Base-by-base conservation (phyloP, 768 basidiomycete genomes). In the Kwoniella europaea region DNA sequence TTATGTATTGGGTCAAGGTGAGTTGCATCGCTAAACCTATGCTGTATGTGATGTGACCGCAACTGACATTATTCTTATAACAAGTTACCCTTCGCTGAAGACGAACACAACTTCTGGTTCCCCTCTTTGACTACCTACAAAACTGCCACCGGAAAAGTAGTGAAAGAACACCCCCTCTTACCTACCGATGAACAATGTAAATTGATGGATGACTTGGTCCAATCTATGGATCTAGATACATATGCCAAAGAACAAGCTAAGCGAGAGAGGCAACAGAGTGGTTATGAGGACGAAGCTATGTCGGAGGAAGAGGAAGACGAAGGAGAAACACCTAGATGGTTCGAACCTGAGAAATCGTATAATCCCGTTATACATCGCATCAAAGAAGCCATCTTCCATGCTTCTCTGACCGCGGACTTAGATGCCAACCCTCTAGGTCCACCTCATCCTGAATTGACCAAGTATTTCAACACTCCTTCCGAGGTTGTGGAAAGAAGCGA, bases 71-170 rank as follows among this genome's bases (percentile, higher is more conserved):
- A 7, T 52, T 22, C 55, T n/a, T 7, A n/a, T 52, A 2, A 53
- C 10, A 73, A 95, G 93, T 88, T 98, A 88, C 96, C 96, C 0
- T 98, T 97, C 79, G 93, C 93, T 2, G 96, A 99, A 80, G 96
- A 99, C 76, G 86, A 94, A 63, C 89, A 94, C 68, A 91, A 89
- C 73, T 93, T 92, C 82, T 89, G 88, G 10, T 98, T 99, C 81
- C 89, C 91, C 0, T 92, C 92, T 0, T 87, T 98, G 41, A 88
- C 90, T 55, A 86, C 86, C 10, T 87, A 96, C 16, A 85, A 90
- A 68, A 90, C 89, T 66, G 91, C 89, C 80, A 90, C 90, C 57
- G 93, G 94, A 2, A 90, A 92, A 75, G 82, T 81, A 0, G 82
- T 98, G 46, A 88, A 85, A 22, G 88, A 89, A 70, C 96, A 99